Percentiles rank a stretch among this genome's conserved stretches.
These are phyloP conservation scores for Boechera retrofracta DNA, from an alignment of 345 rosid species.

Conservation along the genomic window DNA sequence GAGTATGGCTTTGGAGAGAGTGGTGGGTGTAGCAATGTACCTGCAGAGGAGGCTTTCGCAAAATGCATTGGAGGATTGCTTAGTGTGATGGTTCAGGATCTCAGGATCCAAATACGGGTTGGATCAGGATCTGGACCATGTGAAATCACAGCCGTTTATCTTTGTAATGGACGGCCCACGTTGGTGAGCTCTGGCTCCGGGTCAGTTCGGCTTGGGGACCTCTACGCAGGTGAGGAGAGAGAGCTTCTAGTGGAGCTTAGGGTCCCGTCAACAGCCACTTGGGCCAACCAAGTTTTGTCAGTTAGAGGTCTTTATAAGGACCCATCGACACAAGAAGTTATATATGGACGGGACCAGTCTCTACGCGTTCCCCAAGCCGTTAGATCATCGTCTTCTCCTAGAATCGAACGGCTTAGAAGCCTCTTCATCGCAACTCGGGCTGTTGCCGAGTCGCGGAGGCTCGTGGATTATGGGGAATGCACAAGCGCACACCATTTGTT, in stretches of 20 bases:
- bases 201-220: slow-evolving; percentile 70
- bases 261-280: slow-evolving; percentile 47
- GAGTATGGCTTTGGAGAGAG: slow-evolving; percentile 57
- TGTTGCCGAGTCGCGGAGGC: slow-evolving; percentile 75
- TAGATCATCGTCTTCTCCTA: slow-evolving; percentile 54
- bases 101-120: slow-evolving; percentile 68
- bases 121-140: slow-evolving; percentile 66
- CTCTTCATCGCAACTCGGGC: slow-evolving; percentile 71
- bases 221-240: slow-evolving; percentile 80
- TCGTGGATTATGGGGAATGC: slow-evolving; percentile 60
- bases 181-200: slow-evolving; percentile 56
- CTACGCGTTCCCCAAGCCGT: slow-evolving; percentile 56
- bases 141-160: slow-evolving; percentile 77
- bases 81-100: slow-evolving; percentile 74
- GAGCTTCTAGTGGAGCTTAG: slow-evolving; percentile 75
- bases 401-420: slow-evolving; percentile 61
- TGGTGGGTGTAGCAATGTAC: slow-evolving; percentile 59
- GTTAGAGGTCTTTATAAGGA: slow-evolving; percentile 70
- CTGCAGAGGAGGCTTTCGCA: slow-evolving; percentile 66
- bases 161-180: slow-evolving; percentile 55
- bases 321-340: slow-evolving; percentile 61
- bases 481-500: slow-evolving; percentile 71
- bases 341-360: slow-evolving; percentile 57
- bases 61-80: slow-evolving; percentile 65
- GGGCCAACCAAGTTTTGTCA: slow-evolving; percentile 56